Base-by-base conservation (phyloP, 805 yeast species). In the Millerozyma miso region DNA sequence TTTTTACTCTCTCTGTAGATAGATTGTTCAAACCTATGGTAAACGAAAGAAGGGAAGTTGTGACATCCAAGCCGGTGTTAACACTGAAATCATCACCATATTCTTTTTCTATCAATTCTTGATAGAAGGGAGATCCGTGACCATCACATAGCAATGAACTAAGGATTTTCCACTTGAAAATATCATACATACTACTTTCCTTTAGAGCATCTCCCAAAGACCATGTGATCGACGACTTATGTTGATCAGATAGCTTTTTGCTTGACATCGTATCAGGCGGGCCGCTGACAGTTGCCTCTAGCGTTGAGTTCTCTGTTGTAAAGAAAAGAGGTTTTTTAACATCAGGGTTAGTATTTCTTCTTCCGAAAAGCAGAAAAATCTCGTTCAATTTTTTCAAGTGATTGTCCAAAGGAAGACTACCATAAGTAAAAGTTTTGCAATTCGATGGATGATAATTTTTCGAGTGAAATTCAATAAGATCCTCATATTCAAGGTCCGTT, bases 211-310 rank as follows among this genome's bases (percentile, higher is more conserved):
- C 65, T 5, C 96, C 96, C 48, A 86, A 79, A 48, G 79, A 71
- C 98, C 98, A 93, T 1, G 98, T 88, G 46, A 93, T 59, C 0
- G 97, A 88, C 1, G 85, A 68, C 59, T 89, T 88, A 57, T 74
- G 69, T 62, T 93, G 98, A 45, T 78, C 76, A 2, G 80, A 83
- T 72, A 84, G 73, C 2, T 93, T 88, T 40, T 63, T 66, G 8
- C 59, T 53, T 8, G 62, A 47, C 69, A 67, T 61, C 5, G 71
- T 41, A 60, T 93, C 98, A 8, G 83, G 60, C 0, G 97, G 97
- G 0, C 98, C 97, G 10, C 69, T 61, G 0, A 71, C 74, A 7
- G 32, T 33, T 2, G 59, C 53, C 15, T 51, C 42, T 2, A 33
- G 23, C 7, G 18, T 35, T 1, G 6, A 44, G 16, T 20, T 71